phyloP scores from a whole-genome alignment of 768 basidiomycete species.

The Psilocybe cubensis region DNA sequence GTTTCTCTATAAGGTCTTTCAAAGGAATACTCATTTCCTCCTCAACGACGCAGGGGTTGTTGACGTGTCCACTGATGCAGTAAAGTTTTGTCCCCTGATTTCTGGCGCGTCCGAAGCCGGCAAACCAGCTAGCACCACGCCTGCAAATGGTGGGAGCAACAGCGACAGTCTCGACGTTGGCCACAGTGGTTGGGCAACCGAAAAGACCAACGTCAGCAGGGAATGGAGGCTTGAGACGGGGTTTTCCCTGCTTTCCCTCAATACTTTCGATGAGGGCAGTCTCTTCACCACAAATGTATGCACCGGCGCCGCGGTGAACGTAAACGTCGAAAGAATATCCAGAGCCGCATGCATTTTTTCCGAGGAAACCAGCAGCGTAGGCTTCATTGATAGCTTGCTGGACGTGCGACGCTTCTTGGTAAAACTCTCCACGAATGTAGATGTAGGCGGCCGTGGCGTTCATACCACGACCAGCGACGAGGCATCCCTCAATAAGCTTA shows the following conservation, averaged over 20 bases:
- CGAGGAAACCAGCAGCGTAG: slow-evolving; percentile 86
- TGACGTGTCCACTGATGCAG: slow-evolving; percentile 97
- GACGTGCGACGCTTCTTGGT: slow-evolving; percentile 91
- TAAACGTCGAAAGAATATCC: slow-evolving; percentile 98
- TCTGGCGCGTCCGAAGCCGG: slow-evolving; percentile 86
- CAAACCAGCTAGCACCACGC: slow-evolving; percentile 90
- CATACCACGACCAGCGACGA: slow-evolving; percentile 96
- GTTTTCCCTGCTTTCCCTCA: slow-evolving; percentile 99
- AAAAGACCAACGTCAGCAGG: slow-evolving; percentile 98
- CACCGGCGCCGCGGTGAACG: slow-evolving; percentile 97
- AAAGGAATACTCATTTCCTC: slow-evolving; percentile 99
- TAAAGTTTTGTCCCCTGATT: slow-evolving; percentile 98
- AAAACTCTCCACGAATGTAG: slow-evolving; percentile 98
- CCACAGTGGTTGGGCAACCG: slow-evolving; percentile 96
- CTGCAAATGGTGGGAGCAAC: slow-evolving; percentile 97
- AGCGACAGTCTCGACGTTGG: slow-evolving; percentile 98
- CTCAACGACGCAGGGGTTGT: slow-evolving; percentile 97
- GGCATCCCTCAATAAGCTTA: slow-evolving; percentile 96
- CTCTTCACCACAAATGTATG: slow-evolving; percentile 99
- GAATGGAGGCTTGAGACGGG: slow-evolving; percentile 97
- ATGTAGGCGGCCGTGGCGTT: slow-evolving; percentile 99
- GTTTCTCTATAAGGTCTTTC: slow-evolving; percentile 93
- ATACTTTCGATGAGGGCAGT: slow-evolving; percentile 96
- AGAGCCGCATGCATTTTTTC: slow-evolving; percentile 88
- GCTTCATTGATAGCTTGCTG: slow-evolving; percentile 97